Conservation (phyloP, 2,329 filamentous ascomycete species). For the Cadophora luteo-olivacea region DNA sequence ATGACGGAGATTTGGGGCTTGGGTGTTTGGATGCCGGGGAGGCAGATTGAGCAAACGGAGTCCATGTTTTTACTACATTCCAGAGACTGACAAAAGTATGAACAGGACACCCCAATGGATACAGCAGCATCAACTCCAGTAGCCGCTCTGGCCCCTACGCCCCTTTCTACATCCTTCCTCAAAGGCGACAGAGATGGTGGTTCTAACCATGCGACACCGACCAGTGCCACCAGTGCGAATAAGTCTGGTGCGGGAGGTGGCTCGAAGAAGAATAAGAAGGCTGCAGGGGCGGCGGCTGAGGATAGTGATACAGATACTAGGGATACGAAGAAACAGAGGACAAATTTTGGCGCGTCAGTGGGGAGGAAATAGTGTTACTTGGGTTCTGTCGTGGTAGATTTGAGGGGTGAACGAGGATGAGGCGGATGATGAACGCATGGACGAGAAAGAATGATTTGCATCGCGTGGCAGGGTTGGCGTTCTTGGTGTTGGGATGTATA, state of each 20-base stretch:
- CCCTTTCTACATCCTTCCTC: slow-evolving; percentile 60
- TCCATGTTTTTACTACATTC: not conserved
- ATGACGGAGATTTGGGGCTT: too few species aligned
- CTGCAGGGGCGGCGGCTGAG: slow-evolving; percentile 39
- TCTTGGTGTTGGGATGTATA: slow-evolving; percentile 11
- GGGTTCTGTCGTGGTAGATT: not conserved
- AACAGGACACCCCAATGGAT: slow-evolving; percentile 41
- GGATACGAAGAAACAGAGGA: slow-evolving; percentile 47
- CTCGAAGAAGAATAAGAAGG: slow-evolving; percentile 18
- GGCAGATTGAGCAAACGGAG: not conserved
- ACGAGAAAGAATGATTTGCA: slow-evolving; percentile 6
- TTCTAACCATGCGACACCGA: slow-evolving; percentile 62
- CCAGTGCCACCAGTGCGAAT: slow-evolving; percentile 54
- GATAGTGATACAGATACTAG: slow-evolving; percentile 65
- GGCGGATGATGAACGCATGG: not conserved
- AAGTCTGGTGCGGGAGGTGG: slow-evolving; percentile 41
- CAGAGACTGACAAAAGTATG: too few species aligned
- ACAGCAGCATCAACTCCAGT: slow-evolving; percentile 42
- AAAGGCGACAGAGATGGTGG: slow-evolving; percentile 47
- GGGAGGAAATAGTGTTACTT: slow-evolving; percentile 35
- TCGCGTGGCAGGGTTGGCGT: slow-evolving; percentile 10
- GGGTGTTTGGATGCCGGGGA: not conserved
- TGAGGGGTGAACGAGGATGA: not conserved
- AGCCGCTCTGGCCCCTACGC: slow-evolving; percentile 58
- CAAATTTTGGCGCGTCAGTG: slow-evolving; percentile 40